Evolutionary conservation across 768 basidiomycete species (phyloP).

Genomic region (Trametes punicea): DNA sequence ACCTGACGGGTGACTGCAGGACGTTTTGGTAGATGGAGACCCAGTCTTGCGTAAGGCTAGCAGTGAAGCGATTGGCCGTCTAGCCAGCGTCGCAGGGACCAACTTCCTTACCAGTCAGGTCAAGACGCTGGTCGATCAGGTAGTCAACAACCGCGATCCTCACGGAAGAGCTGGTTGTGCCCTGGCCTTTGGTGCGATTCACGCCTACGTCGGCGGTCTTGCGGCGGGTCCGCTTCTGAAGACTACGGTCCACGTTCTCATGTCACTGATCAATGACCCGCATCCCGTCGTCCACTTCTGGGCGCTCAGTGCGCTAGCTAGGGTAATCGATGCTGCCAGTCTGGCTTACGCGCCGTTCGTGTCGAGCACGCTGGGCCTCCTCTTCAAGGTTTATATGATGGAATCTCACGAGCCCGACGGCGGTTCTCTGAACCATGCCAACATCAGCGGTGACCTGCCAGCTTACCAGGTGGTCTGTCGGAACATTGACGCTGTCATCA

Average conservation of each 20-base stretch:
- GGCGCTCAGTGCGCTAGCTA: slow-evolving; percentile 80
- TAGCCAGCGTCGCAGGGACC: slow-evolving; percentile 80
- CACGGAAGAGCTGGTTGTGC: slow-evolving; percentile 92
- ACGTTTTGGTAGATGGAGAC: slow-evolving; percentile 79
- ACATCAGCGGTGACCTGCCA: slow-evolving; percentile 86
- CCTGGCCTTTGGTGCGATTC: slow-evolving; percentile 87
- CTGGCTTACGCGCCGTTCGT: slow-evolving; percentile 89
- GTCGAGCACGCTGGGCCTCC: slow-evolving; percentile 81
- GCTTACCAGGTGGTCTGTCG: slow-evolving; percentile 90
- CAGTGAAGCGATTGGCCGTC: slow-evolving; percentile 85
- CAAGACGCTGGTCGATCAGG: slow-evolving; percentile 88
- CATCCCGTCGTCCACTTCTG: slow-evolving; percentile 96
- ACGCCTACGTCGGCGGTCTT: slow-evolving; percentile 89
- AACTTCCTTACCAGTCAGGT: slow-evolving; percentile 82
- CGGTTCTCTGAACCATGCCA: slow-evolving; percentile 76
- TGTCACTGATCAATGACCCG: slow-evolving; percentile 93
- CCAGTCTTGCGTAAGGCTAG: slow-evolving; percentile 69
- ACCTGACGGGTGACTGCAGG: slow-evolving; percentile 40
- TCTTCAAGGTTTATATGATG: slow-evolving; percentile 84
- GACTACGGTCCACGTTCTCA: slow-evolving; percentile 91
- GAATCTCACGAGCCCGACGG: slow-evolving; percentile 94
- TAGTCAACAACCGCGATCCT: slow-evolving; percentile 93
- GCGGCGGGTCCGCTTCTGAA: slow-evolving; percentile 92
- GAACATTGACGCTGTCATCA: slow-evolving; percentile 90
- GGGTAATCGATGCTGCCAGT: slow-evolving; percentile 89